Percentiles rank a stretch among this genome's conserved stretches.
Conservation (phyloP, 768 basidiomycete genomes). For the Daedaleopsis nitida region DNA sequence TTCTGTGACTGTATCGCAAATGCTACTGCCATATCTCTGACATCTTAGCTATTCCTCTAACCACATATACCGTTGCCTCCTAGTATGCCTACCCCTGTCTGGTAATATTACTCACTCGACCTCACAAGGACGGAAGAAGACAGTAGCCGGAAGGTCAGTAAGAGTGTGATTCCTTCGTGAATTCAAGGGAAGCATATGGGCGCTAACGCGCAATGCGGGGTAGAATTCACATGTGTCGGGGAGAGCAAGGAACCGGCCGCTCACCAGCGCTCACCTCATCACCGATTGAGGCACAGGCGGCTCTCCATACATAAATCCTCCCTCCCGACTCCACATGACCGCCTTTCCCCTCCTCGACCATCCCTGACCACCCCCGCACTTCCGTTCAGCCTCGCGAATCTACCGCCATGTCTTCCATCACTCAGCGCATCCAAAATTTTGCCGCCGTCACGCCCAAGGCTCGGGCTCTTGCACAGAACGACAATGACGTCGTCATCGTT, state of each 20-base stretch:
- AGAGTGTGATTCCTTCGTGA: background rate
- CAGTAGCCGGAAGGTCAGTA: too few species aligned
- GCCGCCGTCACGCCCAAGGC: conserved; percentile 49
- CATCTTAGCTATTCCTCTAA: too few species aligned
- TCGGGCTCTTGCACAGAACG: conserved; percentile 67
- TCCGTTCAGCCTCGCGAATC: background rate
- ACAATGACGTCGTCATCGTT: conserved; percentile 90
- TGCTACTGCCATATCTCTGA: too few species aligned
- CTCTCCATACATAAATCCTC: background rate
- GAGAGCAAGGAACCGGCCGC: background rate
- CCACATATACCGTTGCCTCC: too few species aligned
- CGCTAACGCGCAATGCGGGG: conserved; percentile 5
- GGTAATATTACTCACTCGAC: too few species aligned
- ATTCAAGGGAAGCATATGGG: background rate
- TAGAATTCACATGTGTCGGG: conserved; percentile 15
- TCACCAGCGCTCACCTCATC: background rate
- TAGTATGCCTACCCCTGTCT: too few species aligned
- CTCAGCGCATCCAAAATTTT: conserved; percentile 24
- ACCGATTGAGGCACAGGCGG: conserved; percentile 3
- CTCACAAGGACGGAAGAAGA: too few species aligned
- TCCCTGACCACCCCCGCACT: background rate
- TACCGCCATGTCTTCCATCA: conserved; percentile 24
- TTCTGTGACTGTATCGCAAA: too few species aligned
- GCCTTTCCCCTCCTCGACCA: background rate
- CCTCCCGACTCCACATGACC: background rate